Percentiles rank a stretch among this genome's conserved stretches.
Evolutionary conservation across 305 asterid genomes (phyloP).

Genomic region (Fraxinus ornus): DNA sequence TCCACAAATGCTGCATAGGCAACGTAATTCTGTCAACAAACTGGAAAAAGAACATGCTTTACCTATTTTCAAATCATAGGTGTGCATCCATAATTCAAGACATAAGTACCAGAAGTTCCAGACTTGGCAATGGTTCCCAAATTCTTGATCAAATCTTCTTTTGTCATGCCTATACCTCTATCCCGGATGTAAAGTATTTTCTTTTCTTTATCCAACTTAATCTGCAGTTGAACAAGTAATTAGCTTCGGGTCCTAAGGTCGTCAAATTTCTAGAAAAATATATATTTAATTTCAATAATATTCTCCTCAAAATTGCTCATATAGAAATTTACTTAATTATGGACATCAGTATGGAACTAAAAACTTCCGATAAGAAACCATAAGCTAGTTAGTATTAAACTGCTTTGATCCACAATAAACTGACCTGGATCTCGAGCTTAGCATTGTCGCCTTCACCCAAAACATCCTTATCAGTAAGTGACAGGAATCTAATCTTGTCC

Average conservation of each 20-base stretch:
- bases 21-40: not conserved
- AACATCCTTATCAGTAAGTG: conserved; percentile 86
- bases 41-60: not conserved
- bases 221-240: conserved; percentile 42
- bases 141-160: conserved; percentile 49
- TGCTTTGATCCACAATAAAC: conserved; percentile 15
- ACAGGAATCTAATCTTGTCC: conserved; percentile 82
- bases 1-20: conserved; percentile 63
- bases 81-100: not conserved
- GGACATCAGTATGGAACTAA: too few species aligned
- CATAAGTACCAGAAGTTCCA: conserved; percentile 20
- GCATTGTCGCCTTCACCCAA: conserved; percentile 91
- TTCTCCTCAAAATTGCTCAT: too few species aligned
- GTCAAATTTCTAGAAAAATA: not conserved
- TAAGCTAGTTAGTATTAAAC: not conserved
- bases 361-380: not conserved
- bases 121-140: conserved; percentile 52
- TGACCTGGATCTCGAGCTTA: conserved; percentile 92
- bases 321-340: too few species aligned
- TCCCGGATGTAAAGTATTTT: conserved; percentile 79
- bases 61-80: conserved; percentile 1
- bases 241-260: not conserved
- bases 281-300: not conserved
- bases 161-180: conserved; percentile 94
- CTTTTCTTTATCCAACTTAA: conserved; percentile 85